These are phyloP conservation scores for Pseudogymnoascus sp. DNA, from an alignment of 2,329 filamentous ascomycete species.

Conservation along the genomic window DNA sequence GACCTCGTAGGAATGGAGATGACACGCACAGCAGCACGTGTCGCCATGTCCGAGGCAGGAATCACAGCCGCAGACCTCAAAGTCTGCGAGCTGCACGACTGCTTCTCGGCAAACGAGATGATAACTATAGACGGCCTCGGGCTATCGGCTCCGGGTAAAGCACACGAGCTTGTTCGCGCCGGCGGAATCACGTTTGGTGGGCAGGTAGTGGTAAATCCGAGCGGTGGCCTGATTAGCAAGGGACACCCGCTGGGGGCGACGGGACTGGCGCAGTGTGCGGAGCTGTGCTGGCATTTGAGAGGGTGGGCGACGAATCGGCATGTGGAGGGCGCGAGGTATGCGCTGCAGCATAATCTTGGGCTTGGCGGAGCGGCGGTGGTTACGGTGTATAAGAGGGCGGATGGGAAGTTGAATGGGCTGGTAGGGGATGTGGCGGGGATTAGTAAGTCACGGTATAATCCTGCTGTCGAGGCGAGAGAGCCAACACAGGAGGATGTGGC, in stretches of 20 bases:
- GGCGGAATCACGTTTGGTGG: conserved; percentile 91
- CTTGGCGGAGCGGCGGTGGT: conserved; percentile 85
- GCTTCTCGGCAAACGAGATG: conserved; percentile 94
- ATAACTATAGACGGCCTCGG: conserved; percentile 80
- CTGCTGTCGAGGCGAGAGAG: conserved; percentile 74
- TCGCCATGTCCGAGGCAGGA: conserved; percentile 66
- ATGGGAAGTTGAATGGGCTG: conserved; percentile 53
- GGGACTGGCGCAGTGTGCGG: conserved; percentile 85
- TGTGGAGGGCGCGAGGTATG: conserved; percentile 57
- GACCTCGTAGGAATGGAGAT: conserved; percentile 87
- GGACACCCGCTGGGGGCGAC: conserved; percentile 86
- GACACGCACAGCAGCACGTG: conserved; percentile 61
- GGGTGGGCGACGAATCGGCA: conserved; percentile 90
- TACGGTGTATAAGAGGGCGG: conserved; percentile 74
- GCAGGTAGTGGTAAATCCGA: conserved; percentile 67
- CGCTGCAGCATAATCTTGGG: conserved; percentile 84
- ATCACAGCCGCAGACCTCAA: conserved; percentile 62
- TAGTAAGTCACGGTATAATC: conserved; percentile 75
- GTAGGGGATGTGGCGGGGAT: conserved; percentile 55
- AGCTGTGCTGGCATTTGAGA: conserved; percentile 85
- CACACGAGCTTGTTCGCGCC: conserved; percentile 78
- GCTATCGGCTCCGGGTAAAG: conserved; percentile 69
- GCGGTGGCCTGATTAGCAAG: conserved; percentile 85
- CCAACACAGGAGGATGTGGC: conserved; percentile 48
- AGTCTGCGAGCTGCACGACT: conserved; percentile 94